Percentiles rank a stretch among this genome's conserved stretches.
These are phyloP conservation scores for Rosa persica DNA, from an alignment of 306 rosid species.

Conservation along the genomic window DNA sequence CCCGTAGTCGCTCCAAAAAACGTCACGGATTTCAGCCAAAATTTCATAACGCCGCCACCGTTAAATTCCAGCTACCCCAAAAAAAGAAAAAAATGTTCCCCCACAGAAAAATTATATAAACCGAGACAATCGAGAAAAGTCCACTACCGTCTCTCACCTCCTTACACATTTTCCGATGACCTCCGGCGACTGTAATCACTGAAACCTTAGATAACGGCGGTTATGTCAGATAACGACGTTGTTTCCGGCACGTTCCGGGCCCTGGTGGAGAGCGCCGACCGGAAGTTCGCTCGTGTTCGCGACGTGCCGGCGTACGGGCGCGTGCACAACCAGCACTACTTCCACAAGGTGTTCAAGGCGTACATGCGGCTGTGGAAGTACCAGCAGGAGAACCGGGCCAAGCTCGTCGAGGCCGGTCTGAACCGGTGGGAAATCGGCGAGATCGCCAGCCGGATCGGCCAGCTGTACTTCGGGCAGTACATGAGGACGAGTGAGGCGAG, in stretches of 20 bases:
- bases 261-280: slow-evolving; percentile 87
- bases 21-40: not conserved
- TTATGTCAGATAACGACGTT: slow-evolving; percentile 56
- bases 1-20: not conserved
- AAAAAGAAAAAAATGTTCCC: slow-evolving; percentile 12
- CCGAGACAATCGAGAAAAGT: slow-evolving; percentile 7
- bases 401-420: slow-evolving; percentile 73
- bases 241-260: slow-evolving; percentile 70
- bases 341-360: slow-evolving; percentile 89
- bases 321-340: slow-evolving; percentile 58
- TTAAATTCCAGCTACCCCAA: not conserved
- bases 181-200: slow-evolving; percentile 31
- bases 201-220: slow-evolving; percentile 26
- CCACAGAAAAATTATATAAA: slow-evolving; percentile 5
- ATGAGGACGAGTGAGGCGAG: slow-evolving; percentile 86
- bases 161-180: slow-evolving; percentile 49
- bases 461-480: slow-evolving; percentile 93
- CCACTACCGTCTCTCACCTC: slow-evolving; percentile 6
- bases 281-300: slow-evolving; percentile 87
- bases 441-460: slow-evolving; percentile 99
- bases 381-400: slow-evolving; percentile 80
- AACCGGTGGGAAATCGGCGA: slow-evolving; percentile 99
- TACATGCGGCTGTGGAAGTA: slow-evolving; percentile 85
- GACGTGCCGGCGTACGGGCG: slow-evolving; percentile 88
- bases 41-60: slow-evolving; percentile 16